Conservation (phyloP, 108 stramenopile genomes). For the Skeletonema potamos region DNA sequence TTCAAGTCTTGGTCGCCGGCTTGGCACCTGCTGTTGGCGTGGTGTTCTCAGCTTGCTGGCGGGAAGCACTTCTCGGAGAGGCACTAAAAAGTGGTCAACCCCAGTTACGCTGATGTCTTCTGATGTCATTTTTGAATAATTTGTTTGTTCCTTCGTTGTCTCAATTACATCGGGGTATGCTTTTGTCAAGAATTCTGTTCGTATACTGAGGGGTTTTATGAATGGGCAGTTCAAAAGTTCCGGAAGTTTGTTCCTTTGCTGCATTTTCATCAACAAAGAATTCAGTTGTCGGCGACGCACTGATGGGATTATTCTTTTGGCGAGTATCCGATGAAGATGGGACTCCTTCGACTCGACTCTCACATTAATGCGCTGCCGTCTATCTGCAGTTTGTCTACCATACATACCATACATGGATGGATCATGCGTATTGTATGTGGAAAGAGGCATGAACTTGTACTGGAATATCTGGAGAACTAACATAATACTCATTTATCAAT, state of each 20-base stretch:
- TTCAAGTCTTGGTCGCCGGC: too few species aligned
- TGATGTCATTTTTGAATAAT: too few species aligned
- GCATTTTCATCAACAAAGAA: not conserved
- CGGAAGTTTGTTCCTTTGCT: not conserved
- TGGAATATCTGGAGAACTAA: too few species aligned
- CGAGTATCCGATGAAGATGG: not conserved
- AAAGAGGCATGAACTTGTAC: too few species aligned
- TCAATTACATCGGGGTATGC: too few species aligned
- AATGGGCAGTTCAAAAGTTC: not conserved
- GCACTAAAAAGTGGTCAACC: not conserved
- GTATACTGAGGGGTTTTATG: not conserved
- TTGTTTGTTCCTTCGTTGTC: too few species aligned
- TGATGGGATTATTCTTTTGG: not conserved
- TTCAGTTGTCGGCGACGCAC: not conserved
- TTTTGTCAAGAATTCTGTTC: not conserved
- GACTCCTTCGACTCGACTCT: not conserved
- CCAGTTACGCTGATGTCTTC: too few species aligned
- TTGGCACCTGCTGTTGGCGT: not conserved
- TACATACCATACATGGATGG: too few species aligned
- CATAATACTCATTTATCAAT: not conserved
- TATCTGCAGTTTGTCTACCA: too few species aligned
- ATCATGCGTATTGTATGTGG: too few species aligned
- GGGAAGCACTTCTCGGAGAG: not conserved
- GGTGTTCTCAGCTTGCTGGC: not conserved
- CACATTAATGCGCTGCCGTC: not conserved